phyloP scores from a whole-genome alignment of 2,329 filamentous ascomycete species.

The Hortaea werneckii region DNA sequence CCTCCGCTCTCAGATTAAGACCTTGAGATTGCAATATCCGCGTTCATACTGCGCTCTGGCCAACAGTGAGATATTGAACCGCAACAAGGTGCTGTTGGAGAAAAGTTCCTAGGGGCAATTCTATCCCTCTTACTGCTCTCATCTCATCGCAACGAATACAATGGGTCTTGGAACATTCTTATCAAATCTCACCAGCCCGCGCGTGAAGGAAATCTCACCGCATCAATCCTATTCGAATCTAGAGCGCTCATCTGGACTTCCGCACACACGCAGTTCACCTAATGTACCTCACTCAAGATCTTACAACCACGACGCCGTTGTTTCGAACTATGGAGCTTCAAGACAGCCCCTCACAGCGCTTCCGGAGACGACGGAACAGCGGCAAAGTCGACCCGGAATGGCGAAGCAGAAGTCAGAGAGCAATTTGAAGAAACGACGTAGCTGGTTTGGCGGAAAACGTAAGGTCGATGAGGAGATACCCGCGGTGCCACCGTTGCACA shows the following conservation, averaged over 20 bases:
- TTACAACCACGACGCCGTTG: no score
- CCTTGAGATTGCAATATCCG: no score
- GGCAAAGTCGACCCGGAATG: neutral
- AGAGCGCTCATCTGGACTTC: neutral
- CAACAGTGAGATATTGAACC: no score
- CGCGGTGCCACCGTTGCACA: constrained; percentile 10
- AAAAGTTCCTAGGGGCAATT: no score
- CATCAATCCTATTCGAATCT: constrained; percentile 1
- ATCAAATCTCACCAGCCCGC: constrained; percentile 1
- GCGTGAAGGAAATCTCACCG: constrained; percentile 5
- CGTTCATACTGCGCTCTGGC: no score
- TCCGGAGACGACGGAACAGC: neutral
- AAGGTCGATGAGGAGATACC: constrained; percentile 12
- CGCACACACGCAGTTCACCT: neutral
- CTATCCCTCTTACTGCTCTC: no score
- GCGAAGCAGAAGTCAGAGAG: neutral
- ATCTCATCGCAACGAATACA: neutral
- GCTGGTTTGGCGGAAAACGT: constrained; percentile 16
- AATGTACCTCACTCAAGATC: no score
- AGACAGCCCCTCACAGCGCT: neutral
- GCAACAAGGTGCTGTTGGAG: no score
- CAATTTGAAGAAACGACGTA: constrained; percentile 12
- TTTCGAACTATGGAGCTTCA: neutral
- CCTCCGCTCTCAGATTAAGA: no score
- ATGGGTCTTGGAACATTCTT: constrained; percentile 7